Percentiles rank a stretch among this genome's conserved stretches.
phyloP scores from a whole-genome alignment of 768 basidiomycete genomes.

The Serendipita sp. region DNA sequence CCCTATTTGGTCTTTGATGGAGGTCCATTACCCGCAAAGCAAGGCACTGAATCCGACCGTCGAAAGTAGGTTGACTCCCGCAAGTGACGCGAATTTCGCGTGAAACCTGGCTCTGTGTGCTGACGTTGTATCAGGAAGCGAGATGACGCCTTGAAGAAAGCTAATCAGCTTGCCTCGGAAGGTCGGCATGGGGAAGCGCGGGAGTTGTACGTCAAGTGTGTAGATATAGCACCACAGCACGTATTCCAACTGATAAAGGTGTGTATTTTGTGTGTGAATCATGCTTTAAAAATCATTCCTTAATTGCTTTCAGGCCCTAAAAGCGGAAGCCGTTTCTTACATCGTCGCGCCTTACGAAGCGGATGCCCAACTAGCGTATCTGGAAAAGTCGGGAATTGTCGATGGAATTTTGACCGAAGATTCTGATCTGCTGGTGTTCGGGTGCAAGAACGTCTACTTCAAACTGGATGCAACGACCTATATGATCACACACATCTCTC shows the following conservation, averaged over 20 bases:
- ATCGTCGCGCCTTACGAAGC: slow-evolving; percentile 98
- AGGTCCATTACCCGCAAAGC: slow-evolving; percentile 88
- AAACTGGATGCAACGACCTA: slow-evolving; percentile 63
- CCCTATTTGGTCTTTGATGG: slow-evolving; percentile 96
- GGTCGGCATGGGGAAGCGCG: slow-evolving; percentile 70
- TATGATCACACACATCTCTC: slow-evolving; percentile 51
- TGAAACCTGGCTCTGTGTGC: slow-evolving; percentile 3
- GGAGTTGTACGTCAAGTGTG: slow-evolving; percentile 75
- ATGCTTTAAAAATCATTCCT: not conserved
- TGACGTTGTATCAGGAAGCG: slow-evolving; percentile 30
- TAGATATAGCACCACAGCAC: slow-evolving; percentile 96
- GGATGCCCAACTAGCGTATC: slow-evolving; percentile 88
- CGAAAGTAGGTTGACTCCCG: slow-evolving; percentile 25
- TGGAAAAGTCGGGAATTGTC: slow-evolving; percentile 67
- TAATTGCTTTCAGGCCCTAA: slow-evolving; percentile 48
- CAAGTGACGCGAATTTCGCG: not conserved
- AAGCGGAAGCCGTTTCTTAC: slow-evolving; percentile 64
- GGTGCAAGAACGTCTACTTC: slow-evolving; percentile 84
- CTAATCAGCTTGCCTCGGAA: slow-evolving; percentile 55
- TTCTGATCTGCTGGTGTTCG: slow-evolving; percentile 93
- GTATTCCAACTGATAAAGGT: slow-evolving; percentile 96
- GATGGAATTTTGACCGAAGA: slow-evolving; percentile 95
- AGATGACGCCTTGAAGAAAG: slow-evolving; percentile 60
- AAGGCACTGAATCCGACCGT: slow-evolving; percentile 70
- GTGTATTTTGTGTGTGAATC: not conserved